Evolutionary conservation across 768 basidiomycete genomes (phyloP).

Genomic region (Chlorophyllum brunneum): DNA sequence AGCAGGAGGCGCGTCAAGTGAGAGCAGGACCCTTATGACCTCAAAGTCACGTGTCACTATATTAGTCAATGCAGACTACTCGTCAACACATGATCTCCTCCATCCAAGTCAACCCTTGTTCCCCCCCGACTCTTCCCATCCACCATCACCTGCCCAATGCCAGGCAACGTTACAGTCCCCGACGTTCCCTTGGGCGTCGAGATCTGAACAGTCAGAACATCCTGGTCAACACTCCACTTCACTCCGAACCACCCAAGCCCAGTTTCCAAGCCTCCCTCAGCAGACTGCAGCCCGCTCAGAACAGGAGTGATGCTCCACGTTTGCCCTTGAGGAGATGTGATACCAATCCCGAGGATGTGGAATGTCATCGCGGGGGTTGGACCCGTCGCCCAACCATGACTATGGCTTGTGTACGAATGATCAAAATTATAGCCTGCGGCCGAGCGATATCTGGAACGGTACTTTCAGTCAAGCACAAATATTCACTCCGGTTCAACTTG

Average conservation of each 20-base stretch:
- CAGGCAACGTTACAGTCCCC: constrained; percentile 7
- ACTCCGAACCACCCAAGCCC: constrained; percentile 48
- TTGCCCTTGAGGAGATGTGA: constrained; percentile 41
- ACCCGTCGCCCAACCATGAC: constrained; percentile 58
- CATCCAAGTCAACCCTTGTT: not conserved
- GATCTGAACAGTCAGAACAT: not conserved
- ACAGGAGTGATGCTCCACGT: constrained; percentile 46
- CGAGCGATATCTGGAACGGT: constrained; percentile 36
- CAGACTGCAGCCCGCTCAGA: constrained; percentile 32
- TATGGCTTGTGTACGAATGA: constrained; percentile 51
- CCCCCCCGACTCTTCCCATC: not conserved
- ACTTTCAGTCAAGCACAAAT: not conserved
- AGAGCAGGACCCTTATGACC: not conserved
- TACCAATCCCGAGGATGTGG: constrained; percentile 50
- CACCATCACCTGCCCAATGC: constrained; percentile 1
- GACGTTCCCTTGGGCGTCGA: constrained; percentile 6
- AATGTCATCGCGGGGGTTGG: constrained; percentile 55
- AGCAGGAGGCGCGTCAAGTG: not conserved
- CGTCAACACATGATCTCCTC: constrained; percentile 7
- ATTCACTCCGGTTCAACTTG: constrained; percentile 18
- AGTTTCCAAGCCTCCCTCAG: constrained; percentile 52
- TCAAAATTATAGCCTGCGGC: constrained; percentile 54
- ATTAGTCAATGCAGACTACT: constrained; percentile 1
- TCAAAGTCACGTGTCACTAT: not conserved
- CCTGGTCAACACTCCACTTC: constrained; percentile 30